Evolutionary conservation across 2,329 filamentous ascomycete species (phyloP), one percentile per base, ranked within the genome.

Genomic region (Harringtonia aguacate): DNA sequence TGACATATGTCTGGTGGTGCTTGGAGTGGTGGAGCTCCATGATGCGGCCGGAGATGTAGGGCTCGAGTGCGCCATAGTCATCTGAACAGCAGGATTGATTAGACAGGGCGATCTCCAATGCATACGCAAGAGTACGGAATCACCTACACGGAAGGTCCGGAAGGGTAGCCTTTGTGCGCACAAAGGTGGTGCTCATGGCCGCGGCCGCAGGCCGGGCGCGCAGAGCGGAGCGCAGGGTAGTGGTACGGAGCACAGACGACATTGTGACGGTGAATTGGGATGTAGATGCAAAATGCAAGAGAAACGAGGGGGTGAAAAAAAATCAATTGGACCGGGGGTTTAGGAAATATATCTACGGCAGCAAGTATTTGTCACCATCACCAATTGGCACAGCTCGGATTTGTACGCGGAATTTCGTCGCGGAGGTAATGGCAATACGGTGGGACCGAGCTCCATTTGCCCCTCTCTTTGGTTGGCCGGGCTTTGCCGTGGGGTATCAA

Each of bases 11-110:
- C 57, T 86, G 79, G 63, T 89, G 84, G 61, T 89, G 84, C 66
- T 86, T 86, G 61, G 68, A 66, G 65, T 89, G 83, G 61, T 89
- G 84, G 41, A 89, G 74, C 62, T 84, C 77, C 84, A 89, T 89
- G 61, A 87, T 89, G 60, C 86, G 75, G 53, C 68, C 70, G 29
- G 81, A 85, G 66, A 89, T 87, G 64, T 79, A 74, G 41, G 78
- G 78, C 70, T 98, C 92, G 57, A 98, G 87, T 42, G 89, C 92
- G 61, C 84, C 86, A 66, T 95, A 98, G 74, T 95, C 92, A 63
- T 97, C 90, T 95, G 53, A 4, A 15, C n/a, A n/a, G n/a, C n/a
- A n/a, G n/a, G n/a, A n/a, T n/a, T n/a, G n/a, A n/a, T n/a, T n/a
- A n/a, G n/a, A n/a, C n/a, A n/a, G n/a, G n/a, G n/a, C n/a, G n/a